These are phyloP conservation scores for Boeremia lycopersici DNA, from an alignment of 2,329 filamentous ascomycete species.

Conservation along the genomic window DNA sequence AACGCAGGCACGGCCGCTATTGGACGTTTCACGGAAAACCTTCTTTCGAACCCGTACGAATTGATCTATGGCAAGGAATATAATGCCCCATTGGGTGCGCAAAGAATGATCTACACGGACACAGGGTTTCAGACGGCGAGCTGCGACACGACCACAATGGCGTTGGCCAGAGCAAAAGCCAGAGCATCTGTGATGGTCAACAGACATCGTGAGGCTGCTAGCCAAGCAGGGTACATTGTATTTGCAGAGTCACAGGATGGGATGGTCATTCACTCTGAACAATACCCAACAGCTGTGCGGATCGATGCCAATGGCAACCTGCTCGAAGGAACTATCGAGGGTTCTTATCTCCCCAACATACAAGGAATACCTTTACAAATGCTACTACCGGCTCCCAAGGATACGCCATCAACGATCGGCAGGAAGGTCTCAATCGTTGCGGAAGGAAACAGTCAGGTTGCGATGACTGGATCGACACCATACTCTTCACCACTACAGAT, in stretches of 20 bases:
- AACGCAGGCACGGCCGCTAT: conserved; percentile 17
- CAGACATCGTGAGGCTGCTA: conserved; percentile 12
- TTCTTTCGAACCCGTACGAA: conserved; percentile 5
- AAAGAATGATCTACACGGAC: not conserved
- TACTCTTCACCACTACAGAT: not conserved
- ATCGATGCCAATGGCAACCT: conserved; percentile 17
- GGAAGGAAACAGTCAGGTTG: no score
- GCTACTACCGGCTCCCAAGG: not conserved
- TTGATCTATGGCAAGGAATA: conserved; percentile 13
- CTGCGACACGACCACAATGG: not conserved
- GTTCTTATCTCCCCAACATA: conserved; percentile 17
- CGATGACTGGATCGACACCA: not conserved
- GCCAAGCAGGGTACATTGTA: conserved; percentile 14
- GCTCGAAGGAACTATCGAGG: not conserved
- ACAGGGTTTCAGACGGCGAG: conserved; percentile 25
- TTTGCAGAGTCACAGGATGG: conserved; percentile 16
- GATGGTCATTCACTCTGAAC: conserved; percentile 24
- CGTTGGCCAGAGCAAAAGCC: conserved; percentile 20
- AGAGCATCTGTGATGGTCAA: conserved; percentile 18
- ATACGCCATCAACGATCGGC: no score
- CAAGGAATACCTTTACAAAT: not conserved
- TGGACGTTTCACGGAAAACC: conserved; percentile 11
- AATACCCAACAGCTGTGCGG: not conserved
- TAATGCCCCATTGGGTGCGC: not conserved
- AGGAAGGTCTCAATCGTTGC: not conserved